phyloP scores from a whole-genome alignment of 345 rosid species.

The Dipteronia dyeriana region DNA sequence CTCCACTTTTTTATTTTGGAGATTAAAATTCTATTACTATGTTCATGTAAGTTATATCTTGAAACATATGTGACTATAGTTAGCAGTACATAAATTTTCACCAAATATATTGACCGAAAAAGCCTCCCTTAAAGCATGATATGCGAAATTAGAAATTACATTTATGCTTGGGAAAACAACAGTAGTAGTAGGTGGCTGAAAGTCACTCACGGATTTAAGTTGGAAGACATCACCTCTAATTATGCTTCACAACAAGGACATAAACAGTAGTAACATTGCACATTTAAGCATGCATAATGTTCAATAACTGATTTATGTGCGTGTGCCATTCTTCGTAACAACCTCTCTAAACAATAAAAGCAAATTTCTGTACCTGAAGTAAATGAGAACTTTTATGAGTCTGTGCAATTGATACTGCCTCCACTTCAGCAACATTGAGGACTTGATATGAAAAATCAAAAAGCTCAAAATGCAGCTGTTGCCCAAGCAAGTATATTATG shows the following conservation, averaged over 20 bases:
- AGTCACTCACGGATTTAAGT: neutral
- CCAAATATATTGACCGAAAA: too few species aligned
- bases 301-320: neutral
- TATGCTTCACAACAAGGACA: neutral
- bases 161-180: too few species aligned
- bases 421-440: constrained; percentile 94
- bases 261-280: neutral
- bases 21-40: too few species aligned
- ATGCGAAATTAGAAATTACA: neutral
- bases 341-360: neutral
- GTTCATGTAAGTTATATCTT: neutral
- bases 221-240: neutral
- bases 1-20: too few species aligned
- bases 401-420: constrained; percentile 63
- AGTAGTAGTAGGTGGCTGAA: neutral
- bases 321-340: neutral
- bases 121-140: neutral
- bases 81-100: too few species aligned
- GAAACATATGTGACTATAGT: neutral
- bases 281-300: neutral
- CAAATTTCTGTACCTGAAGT: constrained; percentile 53
- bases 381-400: constrained; percentile 54
- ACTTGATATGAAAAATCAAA: constrained; percentile 96
- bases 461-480: constrained; percentile 95
- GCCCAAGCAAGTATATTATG: constrained; percentile 91